A percentile compares a stretch with the other conserved stretches of the same genome.
phyloP scores from a whole-genome alignment of 345 rosid species.

The Excoecaria agallocha region DNA sequence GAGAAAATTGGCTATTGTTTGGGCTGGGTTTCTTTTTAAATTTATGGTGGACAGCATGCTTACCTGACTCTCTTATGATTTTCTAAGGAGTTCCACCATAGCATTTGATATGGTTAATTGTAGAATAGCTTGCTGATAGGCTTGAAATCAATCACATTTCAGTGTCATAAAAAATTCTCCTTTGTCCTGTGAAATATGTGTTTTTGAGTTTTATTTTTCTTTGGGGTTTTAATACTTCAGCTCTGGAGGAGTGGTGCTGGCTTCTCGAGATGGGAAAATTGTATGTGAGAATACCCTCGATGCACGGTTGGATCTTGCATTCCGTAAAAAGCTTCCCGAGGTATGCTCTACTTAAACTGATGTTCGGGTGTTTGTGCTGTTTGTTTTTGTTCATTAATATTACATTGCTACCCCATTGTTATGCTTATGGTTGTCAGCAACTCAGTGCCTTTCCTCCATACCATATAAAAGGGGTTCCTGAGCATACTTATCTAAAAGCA shows the following conservation, averaged over 20 bases:
- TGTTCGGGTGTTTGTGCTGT: neutral
- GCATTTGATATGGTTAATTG: neutral
- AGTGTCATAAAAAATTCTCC: neutral
- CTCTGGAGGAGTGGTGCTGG: conserved; percentile 94
- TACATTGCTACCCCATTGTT: too few species aligned
- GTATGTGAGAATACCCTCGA: conserved; percentile 93
- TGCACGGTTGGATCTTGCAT: conserved; percentile 88
- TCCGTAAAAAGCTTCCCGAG: conserved; percentile 90
- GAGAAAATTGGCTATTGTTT: neutral
- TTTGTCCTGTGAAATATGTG: neutral
- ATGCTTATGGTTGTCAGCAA: too few species aligned
- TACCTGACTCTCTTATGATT: neutral
- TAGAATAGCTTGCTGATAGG: neutral
- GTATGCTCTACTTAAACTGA: conserved; percentile 28
- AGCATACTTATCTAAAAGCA: too few species aligned
- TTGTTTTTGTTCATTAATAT: neutral
- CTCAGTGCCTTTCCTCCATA: too few species aligned
- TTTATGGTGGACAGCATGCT: neutral
- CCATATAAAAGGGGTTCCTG: too few species aligned
- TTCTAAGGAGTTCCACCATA: neutral
- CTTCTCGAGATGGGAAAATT: conserved; percentile 95
- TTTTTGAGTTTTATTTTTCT: conserved; percentile 15
- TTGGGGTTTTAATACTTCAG: conserved; percentile 35
- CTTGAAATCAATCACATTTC: neutral
- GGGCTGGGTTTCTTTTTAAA: neutral